Percentiles rank a stretch among this genome's conserved stretches.
These are phyloP conservation scores for Curvularia hawaiiensis DNA, from an alignment of 2,329 filamentous ascomycete genomes.

Conservation along the genomic window DNA sequence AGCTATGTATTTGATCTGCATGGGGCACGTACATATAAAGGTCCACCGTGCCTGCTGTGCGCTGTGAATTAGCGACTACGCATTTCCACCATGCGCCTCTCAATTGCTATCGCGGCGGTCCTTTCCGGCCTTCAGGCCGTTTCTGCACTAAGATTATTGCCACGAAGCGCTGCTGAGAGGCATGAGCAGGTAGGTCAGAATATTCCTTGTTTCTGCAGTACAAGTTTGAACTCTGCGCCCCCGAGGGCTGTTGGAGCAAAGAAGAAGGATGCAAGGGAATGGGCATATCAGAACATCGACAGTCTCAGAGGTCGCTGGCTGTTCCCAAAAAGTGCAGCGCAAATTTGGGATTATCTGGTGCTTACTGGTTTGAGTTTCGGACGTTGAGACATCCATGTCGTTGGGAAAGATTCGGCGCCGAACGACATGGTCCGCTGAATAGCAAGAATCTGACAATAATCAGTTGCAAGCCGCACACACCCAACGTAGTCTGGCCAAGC, in stretches of 20 bases:
- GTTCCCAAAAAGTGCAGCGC: not conserved
- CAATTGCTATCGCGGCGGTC: constrained; percentile 26
- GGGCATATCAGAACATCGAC: no score
- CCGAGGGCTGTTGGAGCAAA: not conserved
- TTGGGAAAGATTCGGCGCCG: not conserved
- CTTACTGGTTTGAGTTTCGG: not conserved
- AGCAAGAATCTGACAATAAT: constrained; percentile 3
- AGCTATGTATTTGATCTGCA: not conserved
- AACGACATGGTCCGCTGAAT: not conserved
- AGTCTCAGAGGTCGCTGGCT: no score
- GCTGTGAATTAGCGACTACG: constrained; percentile 3
- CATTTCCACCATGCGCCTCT: constrained; percentile 32
- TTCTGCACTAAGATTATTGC: constrained; percentile 25
- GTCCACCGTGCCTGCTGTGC: not conserved
- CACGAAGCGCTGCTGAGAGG: constrained; percentile 26
- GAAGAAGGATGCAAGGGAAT: no score
- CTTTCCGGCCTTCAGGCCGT: constrained; percentile 34
- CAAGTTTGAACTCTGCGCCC: not conserved
- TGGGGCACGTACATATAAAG: constrained; percentile 9
- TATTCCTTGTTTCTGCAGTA: not conserved
- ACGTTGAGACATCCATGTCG: not conserved
- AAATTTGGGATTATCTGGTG: not conserved
- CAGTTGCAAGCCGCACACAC: constrained; percentile 26
- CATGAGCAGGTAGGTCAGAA: constrained; percentile 28
- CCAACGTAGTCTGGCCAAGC: constrained; percentile 32